These are phyloP conservation scores for Sclerotinia subarctica DNA, from an alignment of 2,329 filamentous ascomycete genomes.

Conservation along the genomic window DNA sequence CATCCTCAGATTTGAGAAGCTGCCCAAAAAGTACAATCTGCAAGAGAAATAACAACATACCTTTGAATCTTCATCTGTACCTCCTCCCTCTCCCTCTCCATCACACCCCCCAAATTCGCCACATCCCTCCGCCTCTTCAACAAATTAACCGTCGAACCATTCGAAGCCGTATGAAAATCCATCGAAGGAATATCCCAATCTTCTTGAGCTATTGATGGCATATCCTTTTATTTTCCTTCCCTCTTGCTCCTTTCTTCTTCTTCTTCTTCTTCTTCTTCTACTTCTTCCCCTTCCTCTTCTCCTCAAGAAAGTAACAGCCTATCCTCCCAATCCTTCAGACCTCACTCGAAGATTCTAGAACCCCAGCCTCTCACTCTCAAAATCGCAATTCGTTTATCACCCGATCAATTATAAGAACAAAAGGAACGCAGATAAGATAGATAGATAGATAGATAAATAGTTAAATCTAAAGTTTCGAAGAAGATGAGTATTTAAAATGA, in stretches of 20 bases:
- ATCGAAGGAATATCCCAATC: conserved; percentile 19
- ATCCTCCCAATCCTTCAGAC: neutral
- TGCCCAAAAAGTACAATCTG: neutral
- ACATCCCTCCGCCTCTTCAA: conserved; percentile 33
- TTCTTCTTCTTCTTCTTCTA: neutral
- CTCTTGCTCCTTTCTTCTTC: neutral
- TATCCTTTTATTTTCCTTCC: neutral
- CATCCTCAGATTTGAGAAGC: no score
- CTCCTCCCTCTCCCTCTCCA: neutral
- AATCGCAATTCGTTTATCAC: neutral
- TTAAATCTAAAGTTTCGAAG: no score
- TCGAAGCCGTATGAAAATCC: conserved; percentile 4
- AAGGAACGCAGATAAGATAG: no score
- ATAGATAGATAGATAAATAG: no score
- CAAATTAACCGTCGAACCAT: conserved; percentile 8
- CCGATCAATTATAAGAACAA: no score
- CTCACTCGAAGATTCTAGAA: neutral
- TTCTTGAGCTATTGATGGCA: conserved; percentile 34
- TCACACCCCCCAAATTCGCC: neutral
- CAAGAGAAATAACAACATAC: neutral
- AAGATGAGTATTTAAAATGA: neutral
- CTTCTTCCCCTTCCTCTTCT: neutral
- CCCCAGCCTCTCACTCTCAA: neutral
- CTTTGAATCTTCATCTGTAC: conserved; percentile 23
- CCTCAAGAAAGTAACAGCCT: neutral